Percentiles rank a stretch among this genome's conserved stretches.
phyloP scores from a whole-genome alignment of 495 filamentous ascomycete species.

The Letharia lupina region DNA sequence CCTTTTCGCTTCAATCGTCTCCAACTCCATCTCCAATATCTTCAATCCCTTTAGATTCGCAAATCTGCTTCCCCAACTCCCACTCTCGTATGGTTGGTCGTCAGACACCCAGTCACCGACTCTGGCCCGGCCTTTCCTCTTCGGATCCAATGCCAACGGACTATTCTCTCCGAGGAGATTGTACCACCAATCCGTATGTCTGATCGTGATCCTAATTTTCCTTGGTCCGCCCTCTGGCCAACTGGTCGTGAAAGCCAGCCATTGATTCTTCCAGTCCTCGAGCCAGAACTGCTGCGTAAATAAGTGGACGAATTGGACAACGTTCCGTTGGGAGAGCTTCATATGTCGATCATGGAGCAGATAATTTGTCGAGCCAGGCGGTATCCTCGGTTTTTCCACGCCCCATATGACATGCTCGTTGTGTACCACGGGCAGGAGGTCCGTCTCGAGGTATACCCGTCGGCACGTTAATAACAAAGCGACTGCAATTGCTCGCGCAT shows the following conservation, averaged over 20 bases:
- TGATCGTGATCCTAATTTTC: conserved; percentile 24
- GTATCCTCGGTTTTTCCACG: conserved; percentile 12
- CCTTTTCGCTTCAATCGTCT: conserved; percentile 23
- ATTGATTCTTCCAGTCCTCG: conserved; percentile 20
- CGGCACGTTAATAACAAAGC: conserved; percentile 28
- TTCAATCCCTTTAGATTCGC: conserved; percentile 21
- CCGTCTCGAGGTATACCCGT: conserved; percentile 28
- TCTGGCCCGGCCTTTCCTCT: conserved; percentile 16
- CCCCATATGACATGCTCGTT: conserved; percentile 27
- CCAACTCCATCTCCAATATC: conserved; percentile 25
- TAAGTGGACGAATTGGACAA: conserved; percentile 21
- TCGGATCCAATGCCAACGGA: conserved; percentile 25
- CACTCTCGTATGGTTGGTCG: conserved; percentile 12
- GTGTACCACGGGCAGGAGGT: conserved; percentile 25
- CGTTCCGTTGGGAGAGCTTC: conserved; percentile 7
- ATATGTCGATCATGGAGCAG: conserved; percentile 9
- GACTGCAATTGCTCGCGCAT: conserved; percentile 20
- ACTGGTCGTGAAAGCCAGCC: conserved; percentile 8
- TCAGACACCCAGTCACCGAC: conserved; percentile 6
- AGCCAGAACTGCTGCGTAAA: conserved; percentile 29
- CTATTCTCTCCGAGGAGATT: conserved; percentile 25
- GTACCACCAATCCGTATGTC: conserved; percentile 34
- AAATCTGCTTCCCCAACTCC: conserved; percentile 25
- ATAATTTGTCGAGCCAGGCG: not conserved
- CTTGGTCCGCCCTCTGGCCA: conserved; percentile 7